Evolutionary conservation across 2,329 filamentous ascomycete genomes (phyloP).

Genomic region (Pseudogymnoascus sp.): DNA sequence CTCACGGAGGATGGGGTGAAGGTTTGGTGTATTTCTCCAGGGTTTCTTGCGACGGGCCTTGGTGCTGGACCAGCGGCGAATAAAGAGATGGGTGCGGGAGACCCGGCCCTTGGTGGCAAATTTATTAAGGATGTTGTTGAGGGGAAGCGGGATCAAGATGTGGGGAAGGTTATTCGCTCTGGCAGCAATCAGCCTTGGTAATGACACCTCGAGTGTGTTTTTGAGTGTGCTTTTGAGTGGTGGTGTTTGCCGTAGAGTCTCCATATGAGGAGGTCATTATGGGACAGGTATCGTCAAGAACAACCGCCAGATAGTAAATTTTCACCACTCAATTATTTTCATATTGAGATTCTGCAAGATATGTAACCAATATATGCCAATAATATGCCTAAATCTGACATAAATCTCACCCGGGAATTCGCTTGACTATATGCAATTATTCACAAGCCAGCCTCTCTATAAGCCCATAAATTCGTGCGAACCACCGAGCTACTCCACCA

Average conservation of each 20-base stretch:
- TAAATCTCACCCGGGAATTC: neutral
- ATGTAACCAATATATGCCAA: neutral
- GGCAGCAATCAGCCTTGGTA: conserved; percentile 22
- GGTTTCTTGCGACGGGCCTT: conserved; percentile 42
- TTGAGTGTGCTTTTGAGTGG: neutral
- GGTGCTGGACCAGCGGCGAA: conserved; percentile 26
- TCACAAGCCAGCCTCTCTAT: neutral
- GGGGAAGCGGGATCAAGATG: conserved; percentile 35
- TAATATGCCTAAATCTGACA: neutral
- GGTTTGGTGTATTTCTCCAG: conserved; percentile 43
- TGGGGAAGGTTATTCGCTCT: conserved; percentile 32
- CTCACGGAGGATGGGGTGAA: conserved; percentile 45
- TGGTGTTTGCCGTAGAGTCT: neutral
- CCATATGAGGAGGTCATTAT: neutral
- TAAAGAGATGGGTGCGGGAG: conserved; percentile 27
- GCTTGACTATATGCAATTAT: neutral
- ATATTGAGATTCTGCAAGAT: neutral
- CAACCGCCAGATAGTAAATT: neutral
- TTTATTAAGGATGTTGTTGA: conserved; percentile 37
- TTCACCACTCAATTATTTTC: neutral
- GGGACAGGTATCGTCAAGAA: neutral
- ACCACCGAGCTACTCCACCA: neutral
- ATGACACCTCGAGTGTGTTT: neutral
- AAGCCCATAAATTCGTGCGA: neutral
- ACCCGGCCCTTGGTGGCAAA: conserved; percentile 33